Conservation (phyloP, 1,284 basidiomycete genomes). For the Kwoniella shivajii region DNA sequence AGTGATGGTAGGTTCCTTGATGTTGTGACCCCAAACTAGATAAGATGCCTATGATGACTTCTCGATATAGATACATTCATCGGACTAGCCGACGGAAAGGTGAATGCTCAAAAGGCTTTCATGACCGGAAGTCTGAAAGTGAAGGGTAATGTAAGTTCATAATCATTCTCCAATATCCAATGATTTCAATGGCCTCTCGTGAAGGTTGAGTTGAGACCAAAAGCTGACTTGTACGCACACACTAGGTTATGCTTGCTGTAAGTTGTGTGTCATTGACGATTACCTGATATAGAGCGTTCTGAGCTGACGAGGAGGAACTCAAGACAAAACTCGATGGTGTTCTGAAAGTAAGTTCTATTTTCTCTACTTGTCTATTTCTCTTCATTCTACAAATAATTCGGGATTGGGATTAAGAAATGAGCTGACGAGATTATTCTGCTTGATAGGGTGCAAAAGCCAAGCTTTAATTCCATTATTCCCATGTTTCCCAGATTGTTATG, state of each 20-base stretch:
- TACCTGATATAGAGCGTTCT: neutral
- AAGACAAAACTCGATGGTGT: slow-evolving; percentile 80
- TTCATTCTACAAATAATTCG: too few relatives aligned
- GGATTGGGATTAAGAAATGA: neutral
- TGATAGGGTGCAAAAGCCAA: slow-evolving; percentile 43
- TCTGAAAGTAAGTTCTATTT: slow-evolving; percentile 64
- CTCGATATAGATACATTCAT: slow-evolving; percentile 43
- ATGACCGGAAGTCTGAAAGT: slow-evolving; percentile 81
- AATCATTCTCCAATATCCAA: too few relatives aligned
- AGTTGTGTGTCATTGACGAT: neutral
- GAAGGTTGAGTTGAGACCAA: too few relatives aligned
- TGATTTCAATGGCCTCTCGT: too few relatives aligned
- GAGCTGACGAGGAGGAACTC: slow-evolving; percentile 11
- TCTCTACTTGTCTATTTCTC: neutral
- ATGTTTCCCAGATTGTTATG: neutral
- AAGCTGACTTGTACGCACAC: neutral
- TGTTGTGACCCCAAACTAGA: too few relatives aligned
- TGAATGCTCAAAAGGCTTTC: slow-evolving; percentile 86
- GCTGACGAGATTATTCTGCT: slow-evolving; percentile 13
- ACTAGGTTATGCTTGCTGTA: slow-evolving; percentile 46
- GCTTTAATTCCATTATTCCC: slow-evolving; percentile 27
- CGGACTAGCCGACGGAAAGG: slow-evolving; percentile 53
- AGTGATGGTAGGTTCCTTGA: slow-evolving; percentile 44
- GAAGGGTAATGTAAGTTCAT: slow-evolving; percentile 47
- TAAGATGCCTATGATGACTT: too few relatives aligned